phyloP scores from a whole-genome alignment of 257 asterid genomes.

The Marsdenia floribunda region DNA sequence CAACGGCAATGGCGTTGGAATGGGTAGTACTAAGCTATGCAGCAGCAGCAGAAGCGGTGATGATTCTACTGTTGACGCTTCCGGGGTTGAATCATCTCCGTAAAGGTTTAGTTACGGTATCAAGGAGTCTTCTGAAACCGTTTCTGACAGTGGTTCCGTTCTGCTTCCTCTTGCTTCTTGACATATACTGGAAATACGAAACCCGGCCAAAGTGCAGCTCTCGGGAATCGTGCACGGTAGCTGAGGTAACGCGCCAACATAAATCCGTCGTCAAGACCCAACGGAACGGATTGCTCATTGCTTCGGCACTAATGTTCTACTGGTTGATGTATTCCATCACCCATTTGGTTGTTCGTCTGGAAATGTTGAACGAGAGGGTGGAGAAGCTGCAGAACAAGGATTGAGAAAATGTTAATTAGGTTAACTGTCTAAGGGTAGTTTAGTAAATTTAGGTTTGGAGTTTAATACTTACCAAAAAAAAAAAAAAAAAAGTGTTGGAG shows the following conservation, averaged over 20 bases:
- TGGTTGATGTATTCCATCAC: slow-evolving; percentile 48
- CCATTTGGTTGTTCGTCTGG: slow-evolving; percentile 32
- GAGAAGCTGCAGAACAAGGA: slow-evolving; percentile 27
- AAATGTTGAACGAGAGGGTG: slow-evolving; percentile 36
- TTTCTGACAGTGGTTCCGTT: slow-evolving; percentile 44
- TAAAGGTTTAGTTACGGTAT: slow-evolving; percentile 34
- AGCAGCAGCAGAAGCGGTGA: slow-evolving; percentile 45
- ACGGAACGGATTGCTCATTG: slow-evolving; percentile 46
- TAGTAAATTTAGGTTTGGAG: background rate
- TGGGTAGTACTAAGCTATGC: slow-evolving; percentile 52
- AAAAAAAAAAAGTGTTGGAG: too few relatives aligned
- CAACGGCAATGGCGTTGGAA: slow-evolving; percentile 43
- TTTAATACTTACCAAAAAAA: too few relatives aligned
- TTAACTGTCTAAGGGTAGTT: background rate
- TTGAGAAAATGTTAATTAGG: background rate
- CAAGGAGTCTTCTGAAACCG: slow-evolving; percentile 37
- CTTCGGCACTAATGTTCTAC: slow-evolving; percentile 36
- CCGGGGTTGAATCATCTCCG: slow-evolving; percentile 32
- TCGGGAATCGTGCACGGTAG: slow-evolving; percentile 27
- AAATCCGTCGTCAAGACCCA: slow-evolving; percentile 44
- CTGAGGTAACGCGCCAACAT: slow-evolving; percentile 45
- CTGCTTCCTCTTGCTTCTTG: slow-evolving; percentile 38
- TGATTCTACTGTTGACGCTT: slow-evolving; percentile 39
- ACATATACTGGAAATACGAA: slow-evolving; percentile 62
- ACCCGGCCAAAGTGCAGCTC: slow-evolving; percentile 35